Base-by-base conservation (phyloP, 305 asterid genomes). In the Coffea humblotiana region DNA sequence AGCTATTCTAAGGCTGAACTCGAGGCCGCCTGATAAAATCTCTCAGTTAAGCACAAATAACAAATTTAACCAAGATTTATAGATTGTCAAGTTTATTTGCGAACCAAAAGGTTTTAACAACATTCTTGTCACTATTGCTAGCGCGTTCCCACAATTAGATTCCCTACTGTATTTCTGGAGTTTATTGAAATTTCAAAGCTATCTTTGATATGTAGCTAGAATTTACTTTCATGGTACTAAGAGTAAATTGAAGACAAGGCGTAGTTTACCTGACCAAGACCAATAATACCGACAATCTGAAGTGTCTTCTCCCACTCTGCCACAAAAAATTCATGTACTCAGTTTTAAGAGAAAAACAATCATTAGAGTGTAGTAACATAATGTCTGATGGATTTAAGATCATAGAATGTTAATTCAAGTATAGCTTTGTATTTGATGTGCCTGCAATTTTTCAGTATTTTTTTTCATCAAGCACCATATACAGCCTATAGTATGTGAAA, bases 241-340 rank as follows among this genome's bases (percentile, higher is more conserved):
- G 56, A 75, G 75, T 63, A 80, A 58, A 74, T 64, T 75, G 77
- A 76, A 79, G 81, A 40, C 23, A 76, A 79, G 81, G 32, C 23
- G 58, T 74, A 73, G 71, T 67, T 85, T 85, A 93, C 98, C 97
- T 82, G 94, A 56, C 88, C 90, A 40, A 93, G 76, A 58, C 97
- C 98, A 75, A 92, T 48, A 71, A 93, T 80, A 67, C 92, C 97
- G 65, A 92, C 73, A 80, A 85, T 83, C 79, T 95, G 98, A 73
- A 93, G 88, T 23, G 97, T 84, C 82, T 69, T 89, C 86, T 95
- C 99, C 99, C 97, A 95, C 88, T 95, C 99, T 95, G 91, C 84
- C 84, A 84, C 54, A 86, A 56, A 54, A 74, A 37, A 43, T 45
- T 79, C 47, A 48, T 29, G 35, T 60, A 71, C 78, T 75, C 80